These are phyloP conservation scores for California macrophylla DNA, from an alignment of 441 rosid species.

Conservation along the genomic window DNA sequence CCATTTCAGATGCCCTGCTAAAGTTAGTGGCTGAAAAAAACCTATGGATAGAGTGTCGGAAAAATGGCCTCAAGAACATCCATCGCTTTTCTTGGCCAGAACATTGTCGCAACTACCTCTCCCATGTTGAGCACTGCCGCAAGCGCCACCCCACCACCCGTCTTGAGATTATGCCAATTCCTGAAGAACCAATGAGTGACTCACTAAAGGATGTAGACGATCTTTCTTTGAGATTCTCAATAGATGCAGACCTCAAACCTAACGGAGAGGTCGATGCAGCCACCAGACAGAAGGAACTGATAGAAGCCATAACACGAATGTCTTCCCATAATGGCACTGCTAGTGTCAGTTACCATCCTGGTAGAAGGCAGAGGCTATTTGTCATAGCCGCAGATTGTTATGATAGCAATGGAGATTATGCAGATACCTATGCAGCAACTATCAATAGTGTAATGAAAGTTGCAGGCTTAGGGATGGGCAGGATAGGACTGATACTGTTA, in stretches of 20 bases:
- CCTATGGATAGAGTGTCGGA: conserved; percentile 50
- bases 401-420: conserved; percentile 33
- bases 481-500: conserved; percentile 52
- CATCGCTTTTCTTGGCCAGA: conserved; percentile 63
- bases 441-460: conserved; percentile 59
- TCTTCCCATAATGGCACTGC: conserved; percentile 37
- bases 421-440: conserved; percentile 33
- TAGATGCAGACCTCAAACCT: conserved; percentile 61
- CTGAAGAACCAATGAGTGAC: conserved; percentile 81
- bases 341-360: conserved; percentile 40
- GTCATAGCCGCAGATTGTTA: conserved; percentile 63
- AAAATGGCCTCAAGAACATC: conserved; percentile 50
- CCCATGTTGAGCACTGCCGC: conserved; percentile 69
- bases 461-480: conserved; percentile 40
- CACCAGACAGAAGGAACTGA: conserved; percentile 61
- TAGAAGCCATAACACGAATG: conserved; percentile 53
- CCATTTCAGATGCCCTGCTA: conserved; percentile 51
- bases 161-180: conserved; percentile 52
- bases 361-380: conserved; percentile 69
- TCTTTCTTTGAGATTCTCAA: conserved; percentile 64
- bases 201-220: conserved; percentile 71
- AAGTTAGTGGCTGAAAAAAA: conserved; percentile 55
- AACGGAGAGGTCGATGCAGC: conserved; percentile 64
- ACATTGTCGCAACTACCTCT: conserved; percentile 68
- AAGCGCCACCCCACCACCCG: conserved; percentile 61